phyloP scores from a whole-genome alignment of 306 rosid genomes.

The Phaseolus lunatus region DNA sequence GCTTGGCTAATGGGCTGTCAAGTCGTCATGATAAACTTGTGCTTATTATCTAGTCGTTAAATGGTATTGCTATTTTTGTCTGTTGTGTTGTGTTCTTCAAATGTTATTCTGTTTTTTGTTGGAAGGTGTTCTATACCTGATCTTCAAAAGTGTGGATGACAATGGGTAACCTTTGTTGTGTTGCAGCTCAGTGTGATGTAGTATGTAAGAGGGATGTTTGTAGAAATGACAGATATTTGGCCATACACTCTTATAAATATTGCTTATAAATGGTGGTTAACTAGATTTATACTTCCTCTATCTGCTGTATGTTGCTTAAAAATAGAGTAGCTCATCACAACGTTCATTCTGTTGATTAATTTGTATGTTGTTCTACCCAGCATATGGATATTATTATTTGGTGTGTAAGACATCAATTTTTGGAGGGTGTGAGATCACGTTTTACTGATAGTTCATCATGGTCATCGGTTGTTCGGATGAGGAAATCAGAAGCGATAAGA shows the following conservation, averaged over 20 bases:
- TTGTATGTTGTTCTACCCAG: conserved; percentile 55
- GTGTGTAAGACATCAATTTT: conserved; percentile 79
- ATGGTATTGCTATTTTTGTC: conserved; percentile 21
- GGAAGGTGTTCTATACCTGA: background rate
- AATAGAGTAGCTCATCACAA: conserved; percentile 27
- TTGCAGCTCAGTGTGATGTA: background rate
- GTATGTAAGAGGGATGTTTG: conserved; percentile 1
- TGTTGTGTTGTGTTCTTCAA: conserved; percentile 11
- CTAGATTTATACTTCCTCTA: conserved; percentile 17
- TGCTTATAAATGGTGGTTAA: conserved; percentile 25
- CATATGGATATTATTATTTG: conserved; percentile 93
- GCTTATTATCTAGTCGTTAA: background rate
- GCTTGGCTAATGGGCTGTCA: conserved; percentile 9
- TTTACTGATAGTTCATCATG: conserved; percentile 63
- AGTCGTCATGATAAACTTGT: conserved; percentile 29
- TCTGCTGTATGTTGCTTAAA: conserved; percentile 31
- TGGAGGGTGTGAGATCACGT: conserved; percentile 67
- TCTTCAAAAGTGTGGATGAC: conserved; percentile 27
- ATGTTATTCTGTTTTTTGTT: background rate
- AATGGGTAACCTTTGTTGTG: background rate
- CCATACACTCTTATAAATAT: conserved; percentile 27
- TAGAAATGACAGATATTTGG: conserved; percentile 23
- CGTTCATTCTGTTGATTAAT: conserved; percentile 36
- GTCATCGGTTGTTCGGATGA: conserved; percentile 67
- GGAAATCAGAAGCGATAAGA: conserved; percentile 79